Conservation (phyloP, 1,284 basidiomycete genomes). For the Leucocoprinus gongylophorus region DNA sequence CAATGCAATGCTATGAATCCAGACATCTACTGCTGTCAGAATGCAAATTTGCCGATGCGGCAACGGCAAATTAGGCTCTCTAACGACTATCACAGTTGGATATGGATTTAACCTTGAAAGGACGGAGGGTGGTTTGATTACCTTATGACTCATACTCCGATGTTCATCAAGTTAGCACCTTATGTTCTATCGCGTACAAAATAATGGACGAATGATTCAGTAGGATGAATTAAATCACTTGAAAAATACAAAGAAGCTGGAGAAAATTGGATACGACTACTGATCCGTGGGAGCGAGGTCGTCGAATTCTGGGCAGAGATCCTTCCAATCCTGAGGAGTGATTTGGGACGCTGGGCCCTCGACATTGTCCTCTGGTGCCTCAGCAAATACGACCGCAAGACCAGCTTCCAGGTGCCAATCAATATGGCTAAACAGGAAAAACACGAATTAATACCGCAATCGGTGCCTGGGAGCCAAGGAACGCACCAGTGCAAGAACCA, state of each 20-base stretch:
- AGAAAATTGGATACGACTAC: neutral
- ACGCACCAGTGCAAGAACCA: slow-evolving; percentile 36
- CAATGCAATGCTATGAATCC: too few species aligned
- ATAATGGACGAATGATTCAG: too few species aligned
- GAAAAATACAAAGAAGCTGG: neutral
- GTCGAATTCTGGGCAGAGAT: slow-evolving; percentile 17
- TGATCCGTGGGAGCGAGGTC: slow-evolving; percentile 10
- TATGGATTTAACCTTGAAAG: too few species aligned
- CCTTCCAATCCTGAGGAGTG: slow-evolving; percentile 12
- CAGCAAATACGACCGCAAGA: slow-evolving; percentile 17
- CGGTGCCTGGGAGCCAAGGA: neutral
- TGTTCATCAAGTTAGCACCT: too few species aligned
- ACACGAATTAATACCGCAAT: neutral
- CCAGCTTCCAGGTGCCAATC: slow-evolving; percentile 18
- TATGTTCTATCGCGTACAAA: too few species aligned
- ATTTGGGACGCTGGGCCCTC: slow-evolving; percentile 11
- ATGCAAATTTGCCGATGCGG: too few species aligned
- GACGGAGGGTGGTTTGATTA: too few species aligned
- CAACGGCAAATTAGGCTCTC: too few species aligned
- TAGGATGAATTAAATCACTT: neutral
- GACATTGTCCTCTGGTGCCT: slow-evolving; percentile 14
- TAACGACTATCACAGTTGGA: too few species aligned
- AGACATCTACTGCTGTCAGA: too few species aligned
- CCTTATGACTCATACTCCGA: too few species aligned
- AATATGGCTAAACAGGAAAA: slow-evolving; percentile 1